Evolutionary conservation across 768 basidiomycete species (phyloP).

Genomic region (Termitomyces sp.): DNA sequence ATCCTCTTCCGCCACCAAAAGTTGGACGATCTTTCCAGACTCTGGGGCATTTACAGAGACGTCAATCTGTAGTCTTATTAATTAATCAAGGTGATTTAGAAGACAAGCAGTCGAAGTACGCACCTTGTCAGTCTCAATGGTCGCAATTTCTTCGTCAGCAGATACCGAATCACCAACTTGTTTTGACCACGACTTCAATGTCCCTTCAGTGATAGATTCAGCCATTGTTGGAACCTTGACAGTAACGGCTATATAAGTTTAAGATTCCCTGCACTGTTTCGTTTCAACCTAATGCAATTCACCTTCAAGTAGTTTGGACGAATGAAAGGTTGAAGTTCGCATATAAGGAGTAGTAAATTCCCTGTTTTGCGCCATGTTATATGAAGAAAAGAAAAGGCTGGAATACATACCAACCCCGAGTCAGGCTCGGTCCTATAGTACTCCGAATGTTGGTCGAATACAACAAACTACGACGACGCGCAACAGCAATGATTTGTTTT

Average conservation of each 20-base stretch:
- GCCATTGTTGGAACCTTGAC: slow-evolving; percentile 98
- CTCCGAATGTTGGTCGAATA: slow-evolving; percentile 28
- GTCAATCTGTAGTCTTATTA: slow-evolving; percentile 66
- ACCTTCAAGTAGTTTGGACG: slow-evolving; percentile 68
- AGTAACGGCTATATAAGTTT: slow-evolving; percentile 57
- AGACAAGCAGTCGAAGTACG: slow-evolving; percentile 9
- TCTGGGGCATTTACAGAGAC: slow-evolving; percentile 92
- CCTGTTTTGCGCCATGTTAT: slow-evolving; percentile 26
- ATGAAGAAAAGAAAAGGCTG: slow-evolving; percentile 1
- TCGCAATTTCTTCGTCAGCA: slow-evolving; percentile 93
- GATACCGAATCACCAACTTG: slow-evolving; percentile 87
- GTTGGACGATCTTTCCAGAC: slow-evolving; percentile 81
- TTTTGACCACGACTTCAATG: slow-evolving; percentile 91
- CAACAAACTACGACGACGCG: slow-evolving; percentile 51
- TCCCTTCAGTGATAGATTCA: slow-evolving; percentile 97
- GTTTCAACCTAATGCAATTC: slow-evolving; percentile 8
- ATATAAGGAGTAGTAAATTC: slow-evolving; percentile 38
- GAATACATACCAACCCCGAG: slow-evolving; percentile 41
- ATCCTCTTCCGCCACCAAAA: slow-evolving; percentile 87
- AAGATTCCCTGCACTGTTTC: neutral
- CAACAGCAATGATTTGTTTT: slow-evolving; percentile 59
- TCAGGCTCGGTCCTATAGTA: slow-evolving; percentile 25
- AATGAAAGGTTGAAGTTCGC: slow-evolving; percentile 60
- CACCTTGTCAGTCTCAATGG: slow-evolving; percentile 99
- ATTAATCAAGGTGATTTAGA: slow-evolving; percentile 2